Evolutionary conservation across 768 basidiomycete genomes (phyloP), one percentile per base, ranked within the genome.

Genomic region (Trametopsis cervina): DNA sequence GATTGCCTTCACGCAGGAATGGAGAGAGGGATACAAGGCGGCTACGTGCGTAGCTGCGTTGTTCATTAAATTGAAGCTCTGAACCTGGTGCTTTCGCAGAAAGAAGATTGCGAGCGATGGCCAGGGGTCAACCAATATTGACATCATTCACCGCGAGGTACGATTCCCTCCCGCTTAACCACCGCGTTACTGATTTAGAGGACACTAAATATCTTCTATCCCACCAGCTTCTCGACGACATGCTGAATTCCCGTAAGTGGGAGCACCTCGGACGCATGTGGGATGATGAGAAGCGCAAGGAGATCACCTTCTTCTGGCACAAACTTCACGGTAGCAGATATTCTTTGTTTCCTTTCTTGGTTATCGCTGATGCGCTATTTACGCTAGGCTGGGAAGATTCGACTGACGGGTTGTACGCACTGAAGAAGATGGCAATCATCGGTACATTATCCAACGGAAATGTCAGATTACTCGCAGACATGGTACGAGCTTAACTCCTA

Each of bases 401-500:
- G 4, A 52, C 69, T 3, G 63, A 69, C 0, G 78, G 78, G 0
- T 64, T 85, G 12, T 55, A 69, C 38, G 66, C 65, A 3, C 60
- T 85, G 42, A 80, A 78, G 66, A 70, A 77, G 41, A 58, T 73
- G 4, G 59, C 60, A 0, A 69, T 81, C 42, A 71, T 83, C 10
- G 69, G 69, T 1, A 69, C 76, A 2, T 63, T 85, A 0, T 83
- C 82, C 0, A 85, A 85, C 50, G 83, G 81, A 7, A 85, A 78
- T 55, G 67, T 82, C 35, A 66, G 76, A 15, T 64, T 83, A 4
- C 67, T 85, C 2, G 62, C 80, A 0, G 80, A 85, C 56, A 73
- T 84, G 78, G 82, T 79, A 50, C 24, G 46, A 38, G 12, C 4
- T 21, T 17, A 35, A 21, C 36, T 22, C 7, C 15, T 24, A 39